A percentile compares a stretch with the other conserved stretches of the same genome.
phyloP scores from a whole-genome alignment of 2,329 filamentous ascomycete species.

The Hymenoscyphus fraxineus region DNA sequence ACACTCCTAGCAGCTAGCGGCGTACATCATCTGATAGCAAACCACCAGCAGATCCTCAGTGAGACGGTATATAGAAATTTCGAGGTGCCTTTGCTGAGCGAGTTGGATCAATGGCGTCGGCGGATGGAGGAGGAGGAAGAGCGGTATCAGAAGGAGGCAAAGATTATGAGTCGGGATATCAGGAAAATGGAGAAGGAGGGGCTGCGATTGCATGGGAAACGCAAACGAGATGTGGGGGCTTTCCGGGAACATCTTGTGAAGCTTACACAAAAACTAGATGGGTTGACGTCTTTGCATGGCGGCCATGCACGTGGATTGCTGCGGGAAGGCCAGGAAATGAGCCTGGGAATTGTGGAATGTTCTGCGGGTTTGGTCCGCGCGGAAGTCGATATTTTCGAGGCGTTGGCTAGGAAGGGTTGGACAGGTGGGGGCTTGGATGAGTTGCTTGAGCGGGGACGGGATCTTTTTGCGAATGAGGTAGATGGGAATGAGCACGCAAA shows the following conservation, averaged over 20 bases:
- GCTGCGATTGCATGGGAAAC: constrained; percentile 54
- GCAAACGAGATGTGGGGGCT: constrained; percentile 56
- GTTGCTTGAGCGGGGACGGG: constrained; percentile 58
- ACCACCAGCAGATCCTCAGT: constrained; percentile 66
- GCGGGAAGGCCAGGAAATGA: constrained; percentile 62
- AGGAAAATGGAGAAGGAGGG: constrained; percentile 62
- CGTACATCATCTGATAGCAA: constrained; percentile 64
- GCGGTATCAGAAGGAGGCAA: constrained; percentile 53
- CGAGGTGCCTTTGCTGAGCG: constrained; percentile 66
- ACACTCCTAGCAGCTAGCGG: constrained; percentile 59
- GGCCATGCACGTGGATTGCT: constrained; percentile 57
- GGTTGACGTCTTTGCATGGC: constrained; percentile 56
- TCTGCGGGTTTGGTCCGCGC: constrained; percentile 63
- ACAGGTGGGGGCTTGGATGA: constrained; percentile 63
- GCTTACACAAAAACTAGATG: constrained; percentile 59
- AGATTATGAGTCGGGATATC: constrained; percentile 56
- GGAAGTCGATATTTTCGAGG: constrained; percentile 68
- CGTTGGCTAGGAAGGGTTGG: constrained; percentile 64
- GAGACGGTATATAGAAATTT: constrained; percentile 67
- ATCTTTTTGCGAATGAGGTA: constrained; percentile 52
- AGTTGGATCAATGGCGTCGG: constrained; percentile 61
- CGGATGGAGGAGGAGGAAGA: constrained; percentile 63
- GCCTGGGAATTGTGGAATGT: constrained; percentile 58
- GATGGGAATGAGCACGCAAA: constrained; percentile 35
- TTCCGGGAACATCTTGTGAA: constrained; percentile 62